Percentiles rank a stretch among this genome's conserved stretches.
Evolutionary conservation across 2,329 filamentous ascomycete genomes (phyloP).

Genomic region (Calonectria hongkongensis): DNA sequence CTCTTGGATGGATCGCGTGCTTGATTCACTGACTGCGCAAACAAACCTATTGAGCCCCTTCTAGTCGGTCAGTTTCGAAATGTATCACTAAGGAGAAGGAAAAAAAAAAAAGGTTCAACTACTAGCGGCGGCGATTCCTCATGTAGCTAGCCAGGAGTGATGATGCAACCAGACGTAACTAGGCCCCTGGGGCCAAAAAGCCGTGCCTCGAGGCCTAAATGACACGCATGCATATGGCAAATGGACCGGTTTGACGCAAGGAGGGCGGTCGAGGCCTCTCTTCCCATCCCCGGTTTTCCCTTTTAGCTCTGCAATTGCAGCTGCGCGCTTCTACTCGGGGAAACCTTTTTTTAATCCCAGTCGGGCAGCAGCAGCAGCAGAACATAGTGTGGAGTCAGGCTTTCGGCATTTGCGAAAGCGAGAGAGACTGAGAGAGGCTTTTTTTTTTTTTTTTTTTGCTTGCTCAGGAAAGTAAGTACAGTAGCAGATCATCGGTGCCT

Average conservation of each 20-base stretch:
- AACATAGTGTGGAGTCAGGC: slow-evolving; percentile 5
- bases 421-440: neutral
- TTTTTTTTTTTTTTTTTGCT: too few relatives aligned
- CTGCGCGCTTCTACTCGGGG: neutral
- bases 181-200: neutral
- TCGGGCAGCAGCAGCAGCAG: slow-evolving; percentile 4
- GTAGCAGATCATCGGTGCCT: neutral
- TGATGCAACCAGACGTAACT: slow-evolving; percentile 17
- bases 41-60: neutral
- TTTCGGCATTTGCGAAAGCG: neutral
- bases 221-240: slow-evolving; percentile 16
- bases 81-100: neutral
- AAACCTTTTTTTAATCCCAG: neutral
- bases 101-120: slow-evolving; percentile 9
- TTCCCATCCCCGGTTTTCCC: neutral
- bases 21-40: neutral
- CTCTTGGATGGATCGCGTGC: too few relatives aligned
- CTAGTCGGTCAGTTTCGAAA: neutral
- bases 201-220: neutral
- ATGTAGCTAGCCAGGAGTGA: slow-evolving; percentile 11
- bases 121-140: neutral
- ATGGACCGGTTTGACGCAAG: slow-evolving; percentile 13
- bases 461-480: too few relatives aligned
- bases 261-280: neutral
- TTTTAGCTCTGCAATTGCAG: neutral